These are phyloP conservation scores for Coemansia sp. DNA, from an alignment of 192 early-diverging fungal genomes.

Conservation along the genomic window DNA sequence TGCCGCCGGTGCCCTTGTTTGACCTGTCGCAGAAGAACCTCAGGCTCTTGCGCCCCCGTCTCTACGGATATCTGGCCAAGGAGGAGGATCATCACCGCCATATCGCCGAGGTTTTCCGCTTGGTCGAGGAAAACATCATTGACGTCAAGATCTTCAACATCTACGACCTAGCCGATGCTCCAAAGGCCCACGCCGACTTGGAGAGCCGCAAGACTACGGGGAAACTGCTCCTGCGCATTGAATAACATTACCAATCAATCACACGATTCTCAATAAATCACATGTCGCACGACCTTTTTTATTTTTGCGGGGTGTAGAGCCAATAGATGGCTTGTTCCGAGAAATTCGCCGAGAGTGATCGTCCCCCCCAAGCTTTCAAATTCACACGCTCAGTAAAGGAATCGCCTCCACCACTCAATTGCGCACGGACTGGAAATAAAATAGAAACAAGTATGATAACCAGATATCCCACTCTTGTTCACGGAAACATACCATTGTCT, in stretches of 20 bases:
- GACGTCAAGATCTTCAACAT: constrained; percentile 70
- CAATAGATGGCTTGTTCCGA: background rate
- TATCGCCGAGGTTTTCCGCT: constrained; percentile 36
- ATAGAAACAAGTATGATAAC: background rate
- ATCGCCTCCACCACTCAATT: no score
- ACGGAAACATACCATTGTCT: constrained; percentile 2
- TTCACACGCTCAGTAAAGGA: no score
- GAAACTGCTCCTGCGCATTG: constrained; percentile 61
- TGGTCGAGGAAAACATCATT: constrained; percentile 63
- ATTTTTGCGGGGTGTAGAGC: background rate
- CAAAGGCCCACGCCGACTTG: constrained; percentile 76
- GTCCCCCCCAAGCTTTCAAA: background rate
- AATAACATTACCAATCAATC: background rate
- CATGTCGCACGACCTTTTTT: background rate
- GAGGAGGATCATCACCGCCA: constrained; percentile 67
- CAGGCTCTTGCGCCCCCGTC: constrained; percentile 67
- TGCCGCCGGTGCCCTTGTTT: constrained; percentile 62
- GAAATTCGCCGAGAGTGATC: constrained; percentile 7
- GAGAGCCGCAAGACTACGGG: constrained; percentile 70
- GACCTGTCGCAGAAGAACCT: constrained; percentile 71
- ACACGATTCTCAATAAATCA: constrained; percentile 1
- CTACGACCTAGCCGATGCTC: constrained; percentile 74
- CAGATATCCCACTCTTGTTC: background rate
- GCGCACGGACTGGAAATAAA: background rate
- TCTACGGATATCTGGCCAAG: constrained; percentile 71